Evolutionary conservation across 306 rosid species (phyloP), one percentile per base, ranked within the genome.

Genomic region (Cucurbita pepo): DNA sequence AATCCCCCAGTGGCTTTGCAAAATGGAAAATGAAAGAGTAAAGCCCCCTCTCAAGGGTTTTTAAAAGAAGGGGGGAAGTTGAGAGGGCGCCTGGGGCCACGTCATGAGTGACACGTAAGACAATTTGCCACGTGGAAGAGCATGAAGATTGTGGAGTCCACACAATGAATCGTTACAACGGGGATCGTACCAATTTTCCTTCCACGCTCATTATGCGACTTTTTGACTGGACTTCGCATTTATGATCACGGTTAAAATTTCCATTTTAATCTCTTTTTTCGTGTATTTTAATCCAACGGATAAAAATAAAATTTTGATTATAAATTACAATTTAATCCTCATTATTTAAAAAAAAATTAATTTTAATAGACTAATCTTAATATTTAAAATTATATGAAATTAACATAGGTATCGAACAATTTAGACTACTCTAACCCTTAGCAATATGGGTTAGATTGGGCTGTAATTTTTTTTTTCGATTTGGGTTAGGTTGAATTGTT

Each of bases 31-130:
- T 10, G 76, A 12, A 63, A 75, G 66, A 45, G 69, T 7, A 8
- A 0, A 22, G 5, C 0, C 4, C 45, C 9, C 12, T 3, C 15
- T 40, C 15, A 51, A 18, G 30, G 45, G 51, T 1, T 63, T 63
- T 41, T 63, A 56, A 72, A 78, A 76, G 54, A 57, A 37, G 47
- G 3, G n/a, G n/a, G 54, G 16, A 36, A 62, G 0, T 52, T 1
- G 22, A 21, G 13, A 79, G 62, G 88, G 91, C 83, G 90, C 90
- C 88, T 82, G 76, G 67, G 56, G 10, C 84, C 79, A 64, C 79
- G 25, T 82, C 83, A 77, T 21, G 7, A 6, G 3, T 11, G 65
- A 73, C 84, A 82, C 77, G 84, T 80, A 69, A 56, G 85, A 18
- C 13, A 30, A 3, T 2, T 9, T 55, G 12, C 60, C 30, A 55